Conservation (phyloP, 2,329 filamentous ascomycete species). For the Neopestalotiopsis clavispora region DNA sequence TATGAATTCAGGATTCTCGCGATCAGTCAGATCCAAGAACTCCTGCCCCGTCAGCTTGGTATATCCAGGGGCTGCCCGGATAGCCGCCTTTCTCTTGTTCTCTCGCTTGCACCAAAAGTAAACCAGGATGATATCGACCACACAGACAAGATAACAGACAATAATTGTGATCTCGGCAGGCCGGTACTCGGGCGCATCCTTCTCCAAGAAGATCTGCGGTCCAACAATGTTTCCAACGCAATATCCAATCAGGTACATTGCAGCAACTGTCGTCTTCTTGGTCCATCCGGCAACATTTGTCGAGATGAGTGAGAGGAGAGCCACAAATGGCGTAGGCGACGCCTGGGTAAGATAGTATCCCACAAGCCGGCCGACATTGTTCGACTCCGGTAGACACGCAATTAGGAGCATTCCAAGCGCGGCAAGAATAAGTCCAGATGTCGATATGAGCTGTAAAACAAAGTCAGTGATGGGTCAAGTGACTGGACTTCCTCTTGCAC, state of each 20-base stretch:
- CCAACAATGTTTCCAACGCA: slow-evolving; percentile 63
- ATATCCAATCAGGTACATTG: slow-evolving; percentile 57
- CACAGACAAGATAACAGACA: slow-evolving; percentile 58
- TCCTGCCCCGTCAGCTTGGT: slow-evolving; percentile 69
- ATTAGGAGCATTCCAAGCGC: slow-evolving; percentile 70
- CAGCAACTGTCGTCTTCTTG: slow-evolving; percentile 63
- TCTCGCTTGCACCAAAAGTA: slow-evolving; percentile 64
- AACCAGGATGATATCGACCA: slow-evolving; percentile 64
- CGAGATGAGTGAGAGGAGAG: slow-evolving; percentile 65
- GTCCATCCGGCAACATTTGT: slow-evolving; percentile 64
- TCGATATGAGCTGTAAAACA: slow-evolving; percentile 49
- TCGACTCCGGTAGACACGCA: slow-evolving; percentile 62
- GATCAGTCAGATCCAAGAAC: slow-evolving; percentile 69
- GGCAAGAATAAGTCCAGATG: slow-evolving; percentile 53
- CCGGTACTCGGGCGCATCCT: slow-evolving; percentile 63
- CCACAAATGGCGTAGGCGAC: slow-evolving; percentile 65
- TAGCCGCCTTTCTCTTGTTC: slow-evolving; percentile 62
- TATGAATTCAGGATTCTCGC: slow-evolving; percentile 68
- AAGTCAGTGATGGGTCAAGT: slow-evolving; percentile 15
- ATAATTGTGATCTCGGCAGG: slow-evolving; percentile 69
- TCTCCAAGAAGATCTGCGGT: slow-evolving; percentile 51
- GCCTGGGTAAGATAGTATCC: slow-evolving; percentile 71
- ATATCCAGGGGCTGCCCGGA: slow-evolving; percentile 60
- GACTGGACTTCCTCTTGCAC: slow-evolving; percentile 12
- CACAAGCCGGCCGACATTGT: slow-evolving; percentile 62